Conservation (phyloP, 805 yeast genomes). For the Metschnikowia vanudenii region DNA sequence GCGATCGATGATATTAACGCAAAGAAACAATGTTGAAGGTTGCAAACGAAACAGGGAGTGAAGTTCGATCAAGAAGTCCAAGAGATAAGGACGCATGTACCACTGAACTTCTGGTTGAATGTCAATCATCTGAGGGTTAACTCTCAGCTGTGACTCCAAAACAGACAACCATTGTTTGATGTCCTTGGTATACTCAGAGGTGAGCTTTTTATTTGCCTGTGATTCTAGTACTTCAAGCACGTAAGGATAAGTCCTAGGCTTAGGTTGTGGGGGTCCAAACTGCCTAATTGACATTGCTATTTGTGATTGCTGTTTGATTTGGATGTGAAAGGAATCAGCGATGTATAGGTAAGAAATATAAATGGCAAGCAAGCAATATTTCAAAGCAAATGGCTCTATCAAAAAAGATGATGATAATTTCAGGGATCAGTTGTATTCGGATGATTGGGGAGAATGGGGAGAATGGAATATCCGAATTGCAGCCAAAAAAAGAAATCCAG, state of each 20-base stretch:
- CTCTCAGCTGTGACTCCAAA: slow-evolving; percentile 42
- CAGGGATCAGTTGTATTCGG: slow-evolving; percentile 5
- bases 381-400: background rate
- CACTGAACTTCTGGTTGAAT: slow-evolving; percentile 48
- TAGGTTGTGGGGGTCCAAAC: slow-evolving; percentile 28
- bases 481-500: slow-evolving; percentile 9
- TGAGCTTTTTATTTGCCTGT: slow-evolving; percentile 42
- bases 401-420: background rate
- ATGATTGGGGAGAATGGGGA: slow-evolving; percentile 8
- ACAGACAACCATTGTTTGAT: slow-evolving; percentile 38
- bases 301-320: background rate
- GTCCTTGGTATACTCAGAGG: slow-evolving; percentile 43
- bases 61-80: slow-evolving; percentile 44
- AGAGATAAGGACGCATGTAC: slow-evolving; percentile 47
- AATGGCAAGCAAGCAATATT: background rate
- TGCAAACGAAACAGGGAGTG: slow-evolving; percentile 43
- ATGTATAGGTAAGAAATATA: background rate
- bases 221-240: slow-evolving; percentile 49
- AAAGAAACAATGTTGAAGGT: slow-evolving; percentile 42
- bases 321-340: background rate
- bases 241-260: slow-evolving; percentile 38
- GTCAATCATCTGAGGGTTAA: slow-evolving; percentile 51
- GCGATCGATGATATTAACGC: slow-evolving; percentile 45
- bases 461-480: slow-evolving; percentile 6
- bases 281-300: slow-evolving; percentile 11